Evolutionary conservation across 805 yeast genomes (phyloP), one percentile per base, ranked within the genome.

Genomic region (Suhomyces vadensis): DNA sequence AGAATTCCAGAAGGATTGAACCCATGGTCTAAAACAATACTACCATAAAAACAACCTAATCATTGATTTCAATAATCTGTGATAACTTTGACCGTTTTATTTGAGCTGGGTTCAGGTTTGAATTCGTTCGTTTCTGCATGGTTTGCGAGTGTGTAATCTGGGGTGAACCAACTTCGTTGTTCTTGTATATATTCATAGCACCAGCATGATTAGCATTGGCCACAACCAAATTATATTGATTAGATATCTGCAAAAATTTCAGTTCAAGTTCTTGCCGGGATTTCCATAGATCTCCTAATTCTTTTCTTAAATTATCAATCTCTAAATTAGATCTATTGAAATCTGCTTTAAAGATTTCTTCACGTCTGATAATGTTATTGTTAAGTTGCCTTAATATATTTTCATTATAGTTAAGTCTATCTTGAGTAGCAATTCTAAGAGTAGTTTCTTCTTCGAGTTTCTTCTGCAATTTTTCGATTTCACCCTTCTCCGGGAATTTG

Each of bases 1-100:
- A 16, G 85, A 78, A 51, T 67, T 84, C 20, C 58, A 55, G 23
- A 71, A 71, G 50, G 37, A 33, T 11, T 33, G 16, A 33, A 8
- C 26, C 26, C n/a, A n/a, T n/a, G n/a, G n/a, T n/a, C n/a, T n/a
- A n/a, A n/a, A n/a, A n/a, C n/a, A n/a, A n/a, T n/a, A n/a, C n/a
- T n/a, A n/a, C n/a, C n/a, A n/a, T n/a, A n/a, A n/a, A n/a, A n/a
- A n/a, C n/a, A n/a, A n/a, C 16, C 33, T 29, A 29, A 8, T 29
- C 33, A 4, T 29, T 14, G n/a, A 16, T 4, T 14, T 29, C 33
- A 16, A 20, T 8, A 2, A 29, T 29, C n/a, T 17, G 20, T 16
- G 33, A 29, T 14, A 29, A 14, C 20, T 29, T 29, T 29, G 20
- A 20, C 5, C 33, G 33, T 14, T 29, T 29, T 10, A 6, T 11